phyloP scores from a whole-genome alignment of 257 asterid genomes.

The Salvia splendens region DNA sequence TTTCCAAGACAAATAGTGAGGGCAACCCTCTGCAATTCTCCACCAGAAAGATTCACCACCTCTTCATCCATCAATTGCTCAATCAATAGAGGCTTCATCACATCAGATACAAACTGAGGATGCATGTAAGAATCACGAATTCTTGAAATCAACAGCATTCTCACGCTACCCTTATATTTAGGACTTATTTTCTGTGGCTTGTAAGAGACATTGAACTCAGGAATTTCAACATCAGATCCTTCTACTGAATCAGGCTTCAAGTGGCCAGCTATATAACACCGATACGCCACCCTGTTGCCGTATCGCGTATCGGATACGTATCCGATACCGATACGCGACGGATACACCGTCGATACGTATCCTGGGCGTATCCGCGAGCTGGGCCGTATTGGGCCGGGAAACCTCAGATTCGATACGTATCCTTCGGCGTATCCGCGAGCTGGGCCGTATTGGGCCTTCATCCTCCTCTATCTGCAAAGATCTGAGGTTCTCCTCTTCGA shows the following conservation, averaged over 20 bases:
- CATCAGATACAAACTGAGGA: slow-evolving; percentile 94
- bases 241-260: slow-evolving; percentile 82
- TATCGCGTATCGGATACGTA: too few species aligned
- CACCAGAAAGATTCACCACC: slow-evolving; percentile 97
- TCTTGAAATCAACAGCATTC: slow-evolving; percentile 73
- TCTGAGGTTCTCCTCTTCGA: too few species aligned
- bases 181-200: slow-evolving; percentile 98
- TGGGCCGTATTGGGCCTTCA: too few species aligned
- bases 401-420: too few species aligned
- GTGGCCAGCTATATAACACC: too few species aligned
- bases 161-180: slow-evolving; percentile 62
- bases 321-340: too few species aligned
- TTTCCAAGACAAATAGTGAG: slow-evolving; percentile 92
- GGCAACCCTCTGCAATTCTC: slow-evolving; percentile 98
- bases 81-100: slow-evolving; percentile 95
- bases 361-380: too few species aligned
- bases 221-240: slow-evolving; percentile 80
- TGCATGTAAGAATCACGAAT: slow-evolving; percentile 88
- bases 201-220: slow-evolving; percentile 95
- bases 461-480: too few species aligned
- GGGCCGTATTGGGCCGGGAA: too few species aligned
- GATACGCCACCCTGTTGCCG: too few species aligned
- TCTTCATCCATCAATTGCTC: slow-evolving; percentile 98
- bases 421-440: too few species aligned
- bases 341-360: too few species aligned